Evolutionary conservation across 768 basidiomycete genomes (phyloP).

Genomic region (Boletus reticulatus): DNA sequence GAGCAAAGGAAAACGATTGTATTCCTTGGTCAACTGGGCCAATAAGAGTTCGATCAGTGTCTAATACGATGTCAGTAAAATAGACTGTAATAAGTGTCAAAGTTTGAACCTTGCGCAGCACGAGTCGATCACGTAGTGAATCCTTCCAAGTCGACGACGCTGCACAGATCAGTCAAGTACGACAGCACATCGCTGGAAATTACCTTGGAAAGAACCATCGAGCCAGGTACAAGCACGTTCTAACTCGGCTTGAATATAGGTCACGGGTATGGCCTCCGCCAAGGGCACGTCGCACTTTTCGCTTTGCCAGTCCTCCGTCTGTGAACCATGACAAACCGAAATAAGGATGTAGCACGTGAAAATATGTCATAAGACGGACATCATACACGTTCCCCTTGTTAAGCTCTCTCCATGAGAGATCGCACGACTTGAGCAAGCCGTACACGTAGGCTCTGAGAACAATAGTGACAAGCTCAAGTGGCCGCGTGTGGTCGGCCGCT

Average conservation of each 20-base stretch:
- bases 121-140: constrained; percentile 50
- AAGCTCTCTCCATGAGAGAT: constrained; percentile 79
- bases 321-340: constrained; percentile 6
- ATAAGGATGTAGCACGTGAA: constrained; percentile 13
- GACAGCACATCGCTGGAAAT: background rate
- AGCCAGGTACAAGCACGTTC: constrained; percentile 68
- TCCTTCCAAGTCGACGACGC: constrained; percentile 49
- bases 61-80: constrained; percentile 15
- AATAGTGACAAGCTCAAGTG: constrained; percentile 60
- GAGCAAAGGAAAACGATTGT: constrained; percentile 17
- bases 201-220: constrained; percentile 42
- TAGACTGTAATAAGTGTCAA: background rate
- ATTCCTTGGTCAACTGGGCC: constrained; percentile 27
- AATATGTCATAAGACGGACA: constrained; percentile 45
- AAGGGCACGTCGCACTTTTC: constrained; percentile 85
- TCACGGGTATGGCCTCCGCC: constrained; percentile 58
- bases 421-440: constrained; percentile 77
- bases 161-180: constrained; percentile 24
- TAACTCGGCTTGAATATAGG: constrained; percentile 50
- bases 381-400: constrained; percentile 74
- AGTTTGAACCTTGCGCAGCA: constrained; percentile 53
- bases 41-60: constrained; percentile 25
- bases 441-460: constrained; percentile 67
- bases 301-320: constrained; percentile 88
- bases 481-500: constrained; percentile 44